These are phyloP conservation scores for Alternaria conjuncta DNA, from an alignment of 2,329 filamentous ascomycete genomes.

Conservation along the genomic window DNA sequence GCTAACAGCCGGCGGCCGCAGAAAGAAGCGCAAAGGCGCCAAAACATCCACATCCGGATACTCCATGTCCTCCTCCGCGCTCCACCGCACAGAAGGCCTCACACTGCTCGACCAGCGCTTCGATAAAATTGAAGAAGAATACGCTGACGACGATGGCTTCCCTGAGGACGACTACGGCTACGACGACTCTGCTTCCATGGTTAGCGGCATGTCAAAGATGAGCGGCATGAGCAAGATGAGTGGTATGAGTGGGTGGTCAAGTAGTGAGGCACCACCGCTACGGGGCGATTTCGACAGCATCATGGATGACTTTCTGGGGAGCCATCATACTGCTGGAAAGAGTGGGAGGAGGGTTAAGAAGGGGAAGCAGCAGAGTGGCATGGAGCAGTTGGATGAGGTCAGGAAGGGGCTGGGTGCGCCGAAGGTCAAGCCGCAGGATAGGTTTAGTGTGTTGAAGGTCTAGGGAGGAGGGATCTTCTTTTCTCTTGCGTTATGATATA, in stretches of 20 bases:
- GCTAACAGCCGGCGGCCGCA: slow-evolving; percentile 73
- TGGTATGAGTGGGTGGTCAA: slow-evolving; percentile 44
- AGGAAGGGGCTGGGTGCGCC: slow-evolving; percentile 80
- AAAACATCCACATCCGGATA: slow-evolving; percentile 86
- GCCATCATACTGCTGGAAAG: slow-evolving; percentile 74
- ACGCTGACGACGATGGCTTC: slow-evolving; percentile 55
- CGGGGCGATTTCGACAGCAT: slow-evolving; percentile 85
- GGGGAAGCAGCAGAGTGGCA: slow-evolving; percentile 77
- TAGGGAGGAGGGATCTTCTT: neutral
- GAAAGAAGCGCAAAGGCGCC: slow-evolving; percentile 95
- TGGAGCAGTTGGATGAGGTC: slow-evolving; percentile 91
- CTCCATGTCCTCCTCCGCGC: slow-evolving; percentile 88
- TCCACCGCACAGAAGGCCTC: slow-evolving; percentile 86
- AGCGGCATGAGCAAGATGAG: slow-evolving; percentile 54
- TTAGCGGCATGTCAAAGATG: slow-evolving; percentile 59
- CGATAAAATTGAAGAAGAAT: slow-evolving; percentile 85
- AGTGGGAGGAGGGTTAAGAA: slow-evolving; percentile 68
- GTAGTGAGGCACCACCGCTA: slow-evolving; percentile 59
- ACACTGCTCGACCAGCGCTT: slow-evolving; percentile 87
- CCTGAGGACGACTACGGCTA: slow-evolving; percentile 44
- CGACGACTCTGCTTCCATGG: slow-evolving; percentile 51
- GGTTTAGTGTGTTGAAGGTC: slow-evolving; percentile 12
- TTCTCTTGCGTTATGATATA: neutral
- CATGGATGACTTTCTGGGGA: slow-evolving; percentile 89
- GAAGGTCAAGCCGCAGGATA: slow-evolving; percentile 45